Base-by-base conservation (phyloP, 2,329 filamentous ascomycete genomes). In the Colletotrichum nymphaeae region DNA sequence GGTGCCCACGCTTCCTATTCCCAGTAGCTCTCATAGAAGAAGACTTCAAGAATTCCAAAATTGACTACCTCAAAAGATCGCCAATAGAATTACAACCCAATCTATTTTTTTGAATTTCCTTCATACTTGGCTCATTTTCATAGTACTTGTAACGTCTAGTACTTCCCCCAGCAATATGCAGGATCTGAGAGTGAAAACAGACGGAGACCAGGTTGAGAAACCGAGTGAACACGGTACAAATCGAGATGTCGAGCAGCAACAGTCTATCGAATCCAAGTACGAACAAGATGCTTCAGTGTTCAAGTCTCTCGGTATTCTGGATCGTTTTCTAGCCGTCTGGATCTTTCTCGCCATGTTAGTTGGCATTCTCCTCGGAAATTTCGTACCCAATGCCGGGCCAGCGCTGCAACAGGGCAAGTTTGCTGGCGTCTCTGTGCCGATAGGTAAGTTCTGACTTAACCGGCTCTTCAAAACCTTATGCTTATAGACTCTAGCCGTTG, bases 331-430 rank as follows among this genome's bases (percentile, higher is more conserved):
- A 0, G 91, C 90, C 2, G 49, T 93, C 30, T 93, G 94, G 94
- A 95, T 96, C 72, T 85, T 96, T 30, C 87, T 96, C 0, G 93
- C 93, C 58, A 97, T 97, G 91, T 86, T 88, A 1, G 82, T 95
- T 8, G 94, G 94, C 4, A 92, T 97, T 56, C 83, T 95, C 1
- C 83, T 96, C 0, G 93, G 93, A 6, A 95, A 95, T 81, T 94
- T 95, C 73, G 92, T 94, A 1, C 88, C 90, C 0, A 85, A 84
- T 26, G 89, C 89, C 1, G 91, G 89, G 0, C 87, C 87, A 0
- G 88, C 91, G 0, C 81, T 97, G 16, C 89, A 95, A 75, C 89
- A 87, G 76, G 94, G 94, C 6, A 88, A 90, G 30, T 95, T 96
- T 77, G 93, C 94, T 0, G 91, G 91, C 0, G 84, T 94, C 0